Evolutionary conservation across 176 grass and related monocot genomes (phyloP), one percentile per base, ranked within the genome.

Genomic region (Pontederia crassipes): DNA sequence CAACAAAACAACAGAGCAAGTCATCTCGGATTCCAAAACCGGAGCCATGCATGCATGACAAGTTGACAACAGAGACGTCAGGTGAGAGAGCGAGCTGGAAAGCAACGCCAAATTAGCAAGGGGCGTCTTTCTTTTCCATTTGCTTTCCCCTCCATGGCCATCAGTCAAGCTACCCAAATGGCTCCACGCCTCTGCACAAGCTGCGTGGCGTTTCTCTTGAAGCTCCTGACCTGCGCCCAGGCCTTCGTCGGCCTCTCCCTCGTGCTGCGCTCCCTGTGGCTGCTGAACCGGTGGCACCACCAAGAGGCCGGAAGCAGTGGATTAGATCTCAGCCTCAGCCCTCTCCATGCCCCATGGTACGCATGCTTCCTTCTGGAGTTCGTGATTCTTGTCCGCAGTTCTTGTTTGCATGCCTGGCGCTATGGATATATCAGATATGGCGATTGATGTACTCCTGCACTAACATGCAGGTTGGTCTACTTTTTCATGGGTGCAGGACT

Each of bases 181-280:
- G 32, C 32, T 40, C 32, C 32, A 40, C 32, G 32, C 46, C 24
- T 48, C 46, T 65, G 15, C 10, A n/a, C 11, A 10, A 49, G 16
- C 46, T 65, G 46, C 10, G 46, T 65, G 10, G 62, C 16, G 3
- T 49, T 65, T 48, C 46, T 65, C 11, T 45, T 65, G 5, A 65
- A 65, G 46, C 49, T 65, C 45, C 16, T 65, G 62, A 65, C 48
- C 24, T 65, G 49, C 18, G 46, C 49, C 62, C 62, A 65, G 46
- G 49, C 17, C 62, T 65, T 65, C 16, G 13, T 65, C 3, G 62
- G 62, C 46, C 46, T 65, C 17, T 65, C 46, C n/a, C 16, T 65
- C 45, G n/a, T 65, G n/a, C 46, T 65, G n/a, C 26, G 12, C 45
- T 48, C 62, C 6, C 3, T 65, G 2, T 65, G 62, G 62, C 15